These are phyloP conservation scores for Cercophora sp. DNA, from an alignment of 495 filamentous ascomycete species.

Conservation along the genomic window DNA sequence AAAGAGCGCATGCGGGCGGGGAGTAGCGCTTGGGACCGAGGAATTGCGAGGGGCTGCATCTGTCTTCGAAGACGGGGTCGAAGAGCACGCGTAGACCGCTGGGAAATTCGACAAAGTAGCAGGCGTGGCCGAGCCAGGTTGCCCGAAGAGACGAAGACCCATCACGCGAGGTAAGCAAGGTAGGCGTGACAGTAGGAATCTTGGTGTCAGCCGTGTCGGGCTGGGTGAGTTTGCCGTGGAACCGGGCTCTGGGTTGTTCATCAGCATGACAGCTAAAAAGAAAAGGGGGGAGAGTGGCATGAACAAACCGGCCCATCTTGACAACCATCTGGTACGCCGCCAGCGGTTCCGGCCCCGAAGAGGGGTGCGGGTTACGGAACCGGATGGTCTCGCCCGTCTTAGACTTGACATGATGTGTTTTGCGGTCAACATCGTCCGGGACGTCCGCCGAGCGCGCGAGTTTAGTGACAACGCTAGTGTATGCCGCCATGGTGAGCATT, in stretches of 20 bases:
- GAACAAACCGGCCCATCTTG: conserved; percentile 11
- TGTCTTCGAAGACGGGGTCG: conserved; percentile 89
- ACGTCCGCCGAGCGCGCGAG: conserved; percentile 1
- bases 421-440: conserved; percentile 19
- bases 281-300: not conserved
- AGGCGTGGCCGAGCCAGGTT: conserved; percentile 96
- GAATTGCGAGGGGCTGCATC: conserved; percentile 73
- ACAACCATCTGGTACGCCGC: not conserved
- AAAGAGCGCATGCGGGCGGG: conserved; percentile 68
- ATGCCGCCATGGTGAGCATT: not conserved
- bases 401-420: conserved; percentile 32
- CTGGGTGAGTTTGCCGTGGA: not conserved
- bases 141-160: conserved; percentile 57
- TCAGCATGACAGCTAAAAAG: not conserved
- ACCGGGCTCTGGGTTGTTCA: not conserved
- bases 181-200: not conserved
- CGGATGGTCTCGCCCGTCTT: conserved; percentile 25
- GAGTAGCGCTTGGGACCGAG: conserved; percentile 80
- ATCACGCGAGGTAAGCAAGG: not conserved
- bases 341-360: conserved; percentile 10
- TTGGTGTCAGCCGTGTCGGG: not conserved
- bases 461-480: conserved; percentile 18
- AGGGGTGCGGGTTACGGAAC: conserved; percentile 36
- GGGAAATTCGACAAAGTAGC: conserved; percentile 91
- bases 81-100: conserved; percentile 84